Conservation (phyloP, 2,329 filamentous ascomycete species). For the Ceratocystis alfenasii region DNA sequence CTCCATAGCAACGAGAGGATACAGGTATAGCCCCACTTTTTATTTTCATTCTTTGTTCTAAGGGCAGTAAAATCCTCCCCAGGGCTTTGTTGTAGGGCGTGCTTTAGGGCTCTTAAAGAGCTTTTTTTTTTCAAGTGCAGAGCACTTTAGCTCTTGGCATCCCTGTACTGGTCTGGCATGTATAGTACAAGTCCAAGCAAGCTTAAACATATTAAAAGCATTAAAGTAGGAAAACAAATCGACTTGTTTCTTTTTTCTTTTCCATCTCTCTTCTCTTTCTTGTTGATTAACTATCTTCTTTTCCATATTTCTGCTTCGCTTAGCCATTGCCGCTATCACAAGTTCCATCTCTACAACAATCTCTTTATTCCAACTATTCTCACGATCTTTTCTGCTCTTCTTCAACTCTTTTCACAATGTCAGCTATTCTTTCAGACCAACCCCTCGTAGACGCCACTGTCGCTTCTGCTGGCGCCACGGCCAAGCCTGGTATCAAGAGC, state of each 20-base stretch:
- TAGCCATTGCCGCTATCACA: too few relatives aligned
- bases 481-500: slow-evolving; percentile 45
- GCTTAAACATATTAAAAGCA: background rate
- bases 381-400: background rate
- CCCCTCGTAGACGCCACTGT: slow-evolving; percentile 23
- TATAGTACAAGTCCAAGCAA: background rate
- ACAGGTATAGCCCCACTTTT: too few relatives aligned
- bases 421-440: slow-evolving; percentile 7
- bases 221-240: background rate
- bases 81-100: too few relatives aligned
- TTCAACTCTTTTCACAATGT: background rate
- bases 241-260: background rate
- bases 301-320: background rate
- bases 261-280: background rate
- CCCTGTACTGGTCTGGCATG: too few relatives aligned
- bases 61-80: too few relatives aligned
- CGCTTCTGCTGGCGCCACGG: slow-evolving; percentile 27
- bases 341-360: background rate
- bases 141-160: too few relatives aligned
- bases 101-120: too few relatives aligned
- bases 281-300: background rate
- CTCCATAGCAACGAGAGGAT: too few relatives aligned
- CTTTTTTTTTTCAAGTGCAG: too few relatives aligned
- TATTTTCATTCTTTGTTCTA: too few relatives aligned
- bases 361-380: background rate